Evolutionary conservation across 2,329 filamentous ascomycete genomes (phyloP), one percentile per base, ranked within the genome.

Genomic region (Seiridium cupressi): DNA sequence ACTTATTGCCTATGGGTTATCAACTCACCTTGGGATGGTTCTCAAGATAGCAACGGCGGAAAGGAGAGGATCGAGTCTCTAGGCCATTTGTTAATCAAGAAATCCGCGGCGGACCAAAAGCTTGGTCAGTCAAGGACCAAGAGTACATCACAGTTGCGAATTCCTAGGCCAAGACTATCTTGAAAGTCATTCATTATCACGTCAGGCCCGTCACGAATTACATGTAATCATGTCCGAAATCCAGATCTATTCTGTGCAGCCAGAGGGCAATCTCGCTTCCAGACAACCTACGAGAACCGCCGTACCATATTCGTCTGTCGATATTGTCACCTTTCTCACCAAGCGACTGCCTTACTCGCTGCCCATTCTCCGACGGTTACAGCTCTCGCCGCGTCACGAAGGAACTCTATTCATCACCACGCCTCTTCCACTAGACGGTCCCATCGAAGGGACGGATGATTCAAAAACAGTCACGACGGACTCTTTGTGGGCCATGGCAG

Each of bases 321-420:
- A 57, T 34, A 46, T 57, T 26, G 31, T 57, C 3, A 11, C 55
- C 26, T 57, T 57, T 46, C 44, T 57, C 31, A 57, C 55, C 44
- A 44, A 26, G 6, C 7, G 55, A 11, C 34, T 57, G 1, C 55
- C 55, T 7, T 36, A 11, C n/a, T 48, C 55, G 13, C 55, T 57
- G 32, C 55, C 55, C 11, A 46, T 57, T 11, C 10, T 57, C 26
- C 13, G 55, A 3, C 4, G 46, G 4, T 44, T 57, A 7, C 55
- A 57, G 44, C 9, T 57, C 5, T 40, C 44, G 7, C 42, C 42
- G 3, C 35, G 18, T 5, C 38, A 13, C 34, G 42, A 32, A 32
- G 55, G 44, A 8, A 57, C 55, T 5, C 44, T 57, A 10, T 32
- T 57, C 13, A 57, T 57, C 44, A 57, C 55, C 11, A 57, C 55